Evolutionary conservation across 2,329 filamentous ascomycete species (phyloP), one percentile per base, ranked within the genome.

Genomic region (Colletotrichum eleusines): DNA sequence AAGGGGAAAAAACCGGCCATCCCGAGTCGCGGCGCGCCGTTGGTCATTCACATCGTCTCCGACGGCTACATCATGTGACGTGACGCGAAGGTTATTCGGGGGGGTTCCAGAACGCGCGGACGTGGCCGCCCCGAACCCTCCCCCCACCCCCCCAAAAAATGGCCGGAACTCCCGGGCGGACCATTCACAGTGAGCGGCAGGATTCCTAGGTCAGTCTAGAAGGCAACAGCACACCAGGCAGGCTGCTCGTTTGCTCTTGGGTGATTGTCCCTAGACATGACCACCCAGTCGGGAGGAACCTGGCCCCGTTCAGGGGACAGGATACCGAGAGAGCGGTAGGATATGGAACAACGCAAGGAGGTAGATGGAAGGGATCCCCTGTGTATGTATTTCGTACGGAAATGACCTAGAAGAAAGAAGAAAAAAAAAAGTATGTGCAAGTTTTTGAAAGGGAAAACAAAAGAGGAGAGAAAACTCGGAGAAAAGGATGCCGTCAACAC

Each of bases 361-460:
- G 9, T 14, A 18, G 40, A 40, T 50, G 40, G 46, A 38, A 8
- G n/a, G 44, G 4, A 5, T 46, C 40, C 61, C 51, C 44, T 46
- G 44, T 35, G 4, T 31, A n/a, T 55, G 12, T 64, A 26, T 57
- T 48, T 38, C 42, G 26, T 40, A 54, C 9, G 6, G 6, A 16
- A 35, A 31, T 31, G 8, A 58, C 48, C 9, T n/a, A n/a, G n/a
- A n/a, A n/a, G n/a, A n/a, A n/a, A n/a, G n/a, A n/a, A n/a, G n/a
- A n/a, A 35, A 18, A 5, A 35, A 51, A 61, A 20, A 50, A 26
- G 11, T 68, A 59, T 71, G 64, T 68, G 64, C 68, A 63, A 28
- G 48, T 33, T 50, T 33, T 44, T 60, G 40, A 26, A 44, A 63
- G 66, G 46, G 42, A 44, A 58, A 58, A 23, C n/a, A n/a, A 54